phyloP scores from a whole-genome alignment of 2,329 filamentous ascomycete genomes.

The Malbranchea zuffiana region DNA sequence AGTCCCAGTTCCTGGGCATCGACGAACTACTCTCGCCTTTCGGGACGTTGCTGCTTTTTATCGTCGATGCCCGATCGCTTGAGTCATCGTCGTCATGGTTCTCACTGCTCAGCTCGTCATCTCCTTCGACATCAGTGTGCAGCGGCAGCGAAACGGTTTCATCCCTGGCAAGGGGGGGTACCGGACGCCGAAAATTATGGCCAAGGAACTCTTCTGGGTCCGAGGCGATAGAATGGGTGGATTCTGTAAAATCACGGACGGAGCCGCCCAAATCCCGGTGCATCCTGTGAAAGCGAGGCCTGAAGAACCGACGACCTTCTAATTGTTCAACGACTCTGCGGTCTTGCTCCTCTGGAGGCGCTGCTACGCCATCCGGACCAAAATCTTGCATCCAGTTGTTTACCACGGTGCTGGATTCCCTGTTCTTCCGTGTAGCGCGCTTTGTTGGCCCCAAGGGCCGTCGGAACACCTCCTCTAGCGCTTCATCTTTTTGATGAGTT shows the following conservation, averaged over 20 bases:
- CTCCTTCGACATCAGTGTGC: conserved; percentile 74
- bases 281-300: conserved; percentile 9
- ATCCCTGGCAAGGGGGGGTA: no score
- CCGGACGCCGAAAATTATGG: no score
- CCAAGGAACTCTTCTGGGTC: conserved; percentile 43
- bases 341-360: conserved; percentile 51
- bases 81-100: conserved; percentile 52
- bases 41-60: conserved; percentile 14
- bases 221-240: conserved; percentile 44
- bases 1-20: conserved; percentile 15
- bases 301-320: conserved; percentile 42
- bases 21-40: conserved; percentile 11
- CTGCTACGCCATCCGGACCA: conserved; percentile 41
- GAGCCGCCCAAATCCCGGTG: conserved; percentile 14
- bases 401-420: conserved; percentile 70
- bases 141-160: no score
- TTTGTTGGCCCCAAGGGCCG: conserved; percentile 53
- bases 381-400: conserved; percentile 78
- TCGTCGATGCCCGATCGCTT: conserved; percentile 18
- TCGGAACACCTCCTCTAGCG: conserved; percentile 83
- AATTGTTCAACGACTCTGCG: conserved; percentile 47
- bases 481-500: conserved; percentile 80
- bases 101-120: conserved; percentile 78
- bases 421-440: conserved; percentile 43
- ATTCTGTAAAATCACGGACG: conserved; percentile 40